Conservation (phyloP, 2,329 filamentous ascomycete species). For the Phialophora expanda region DNA sequence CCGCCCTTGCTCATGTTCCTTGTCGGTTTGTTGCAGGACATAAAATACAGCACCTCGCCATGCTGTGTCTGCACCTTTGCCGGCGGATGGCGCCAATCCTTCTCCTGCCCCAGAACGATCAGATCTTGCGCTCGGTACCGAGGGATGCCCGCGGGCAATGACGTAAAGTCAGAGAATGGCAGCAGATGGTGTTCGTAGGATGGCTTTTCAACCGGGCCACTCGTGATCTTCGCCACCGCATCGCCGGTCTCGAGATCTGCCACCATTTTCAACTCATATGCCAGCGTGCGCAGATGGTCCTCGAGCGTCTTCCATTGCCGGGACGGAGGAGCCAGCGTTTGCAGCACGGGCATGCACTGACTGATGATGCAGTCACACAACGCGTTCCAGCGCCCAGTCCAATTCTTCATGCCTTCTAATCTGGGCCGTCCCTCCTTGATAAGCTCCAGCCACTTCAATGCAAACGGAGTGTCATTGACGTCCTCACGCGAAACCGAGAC, state of each 20-base stretch:
- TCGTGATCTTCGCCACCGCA: slow-evolving; percentile 16
- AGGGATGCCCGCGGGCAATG: slow-evolving; percentile 1
- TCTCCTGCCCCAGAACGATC: slow-evolving; percentile 15
- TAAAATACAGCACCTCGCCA: slow-evolving; percentile 12
- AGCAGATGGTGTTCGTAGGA: slow-evolving; percentile 24
- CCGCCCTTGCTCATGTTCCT: slow-evolving; percentile 8
- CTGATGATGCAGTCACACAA: slow-evolving; percentile 24
- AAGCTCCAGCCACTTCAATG: slow-evolving; percentile 10
- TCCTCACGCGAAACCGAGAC: slow-evolving; percentile 15
- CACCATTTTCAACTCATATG: slow-evolving; percentile 23
- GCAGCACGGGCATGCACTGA: slow-evolving; percentile 19
- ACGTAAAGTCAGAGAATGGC: slow-evolving; percentile 4
- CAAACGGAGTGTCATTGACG: slow-evolving; percentile 13
- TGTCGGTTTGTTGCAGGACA: slow-evolving; percentile 9
- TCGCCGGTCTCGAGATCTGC: not conserved
- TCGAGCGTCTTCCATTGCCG: slow-evolving; percentile 21
- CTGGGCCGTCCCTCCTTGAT: not conserved
- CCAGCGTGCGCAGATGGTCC: slow-evolving; percentile 22
- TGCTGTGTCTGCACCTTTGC: slow-evolving; percentile 10
- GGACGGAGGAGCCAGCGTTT: slow-evolving; percentile 13
- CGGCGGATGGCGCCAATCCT: slow-evolving; percentile 20
- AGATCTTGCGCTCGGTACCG: slow-evolving; percentile 11
- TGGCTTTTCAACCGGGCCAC: slow-evolving; percentile 6
- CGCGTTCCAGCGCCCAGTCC: slow-evolving; percentile 15
- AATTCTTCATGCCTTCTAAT: slow-evolving; percentile 5